These are phyloP conservation scores for Pseudogymnoascus sp. DNA, from an alignment of 2,329 filamentous ascomycete genomes.

Conservation along the genomic window DNA sequence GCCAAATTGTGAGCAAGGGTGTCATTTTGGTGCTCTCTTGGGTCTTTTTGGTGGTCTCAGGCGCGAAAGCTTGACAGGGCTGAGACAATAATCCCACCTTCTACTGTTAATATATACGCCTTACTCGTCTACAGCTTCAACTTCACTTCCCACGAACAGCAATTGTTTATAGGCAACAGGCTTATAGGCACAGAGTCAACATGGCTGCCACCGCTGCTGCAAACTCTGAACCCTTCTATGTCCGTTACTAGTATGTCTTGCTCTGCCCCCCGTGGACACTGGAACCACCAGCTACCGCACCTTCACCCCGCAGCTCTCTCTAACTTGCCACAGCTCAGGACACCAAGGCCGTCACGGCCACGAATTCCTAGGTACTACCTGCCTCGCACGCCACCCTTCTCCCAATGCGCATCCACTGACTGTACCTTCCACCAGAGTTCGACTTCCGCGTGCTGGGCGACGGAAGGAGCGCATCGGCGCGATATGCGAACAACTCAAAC, in stretches of 20 bases:
- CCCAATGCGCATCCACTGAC: slow-evolving; percentile 15
- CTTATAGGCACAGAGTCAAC: slow-evolving; percentile 10
- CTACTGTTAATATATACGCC: neutral
- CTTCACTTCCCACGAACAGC: neutral
- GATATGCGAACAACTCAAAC: slow-evolving; percentile 99
- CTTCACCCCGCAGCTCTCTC: slow-evolving; percentile 13
- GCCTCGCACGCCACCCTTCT: neutral
- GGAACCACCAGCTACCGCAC: neutral
- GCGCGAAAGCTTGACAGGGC: slow-evolving; percentile 9
- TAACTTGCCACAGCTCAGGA: slow-evolving; percentile 62
- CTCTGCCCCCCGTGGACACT: neutral
- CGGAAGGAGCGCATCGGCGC: slow-evolving; percentile 83
- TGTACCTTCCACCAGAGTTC: slow-evolving; percentile 60
- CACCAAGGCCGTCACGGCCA: slow-evolving; percentile 97
- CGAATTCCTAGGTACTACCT: slow-evolving; percentile 77
- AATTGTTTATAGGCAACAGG: neutral
- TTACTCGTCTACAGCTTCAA: neutral
- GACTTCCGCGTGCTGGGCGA: slow-evolving; percentile 91
- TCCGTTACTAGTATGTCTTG: slow-evolving; percentile 83
- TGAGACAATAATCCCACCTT: slow-evolving; percentile 1
- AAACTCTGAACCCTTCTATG: slow-evolving; percentile 71
- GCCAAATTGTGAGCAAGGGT: slow-evolving; percentile 1
- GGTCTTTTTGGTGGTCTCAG: neutral
- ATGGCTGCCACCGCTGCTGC: slow-evolving; percentile 43
- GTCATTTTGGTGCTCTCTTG: neutral